Base-by-base conservation (phyloP, 495 filamentous ascomycete genomes). In the Neurospora sp. region DNA sequence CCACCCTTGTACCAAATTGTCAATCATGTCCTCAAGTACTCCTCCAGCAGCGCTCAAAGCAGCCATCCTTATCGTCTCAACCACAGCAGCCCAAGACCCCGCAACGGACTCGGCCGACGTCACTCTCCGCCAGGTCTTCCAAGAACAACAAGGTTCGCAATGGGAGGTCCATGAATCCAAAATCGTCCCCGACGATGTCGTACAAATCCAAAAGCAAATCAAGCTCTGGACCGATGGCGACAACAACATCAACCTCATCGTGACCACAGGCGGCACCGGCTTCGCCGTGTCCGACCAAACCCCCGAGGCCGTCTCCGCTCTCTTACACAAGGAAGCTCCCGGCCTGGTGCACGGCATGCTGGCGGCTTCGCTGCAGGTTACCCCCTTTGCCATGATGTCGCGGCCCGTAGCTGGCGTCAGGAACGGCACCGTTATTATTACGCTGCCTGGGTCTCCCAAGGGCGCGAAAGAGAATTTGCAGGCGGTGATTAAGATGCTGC, bases 321-420 rank as follows among this genome's bases (percentile, higher is more conserved):
- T 99, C 59, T 86, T 99, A 31, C 90, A 97, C 79, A 94, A 91
- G 80, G 88, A 94, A 82, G 96, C 96, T 4, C 89, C 94, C 14
- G 96, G 96, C 14, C 83, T 99, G 70, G 90, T 98, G 35, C 94
- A 99, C 85, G 94, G 88, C 78, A 99, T 99, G 96, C 85, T 99
- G 69, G 84, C 93, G 35, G 86, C 93, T 48, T 98, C 96, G 5
- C 80, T 97, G 40, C 84, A 88, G 41, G 89, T 97, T 72, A 99
- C 96, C 6, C 94, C 94, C 68, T 99, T 98, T 83, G 96, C 95
- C n/a, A 89, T 97, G 83, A 98, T 98, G 96, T 91, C 96, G 71
- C 88, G 96, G 71, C 94, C 96, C 16, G 92, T 97, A 70, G 96
- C 96, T 69, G 96, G 96, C 10, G 90, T 96, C 12, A 87, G 96